A percentile compares a stretch with the other conserved stretches of the same genome.
phyloP scores from a whole-genome alignment of 2,329 filamentous ascomycete species.

The Coniochaeta hoffmannii region DNA sequence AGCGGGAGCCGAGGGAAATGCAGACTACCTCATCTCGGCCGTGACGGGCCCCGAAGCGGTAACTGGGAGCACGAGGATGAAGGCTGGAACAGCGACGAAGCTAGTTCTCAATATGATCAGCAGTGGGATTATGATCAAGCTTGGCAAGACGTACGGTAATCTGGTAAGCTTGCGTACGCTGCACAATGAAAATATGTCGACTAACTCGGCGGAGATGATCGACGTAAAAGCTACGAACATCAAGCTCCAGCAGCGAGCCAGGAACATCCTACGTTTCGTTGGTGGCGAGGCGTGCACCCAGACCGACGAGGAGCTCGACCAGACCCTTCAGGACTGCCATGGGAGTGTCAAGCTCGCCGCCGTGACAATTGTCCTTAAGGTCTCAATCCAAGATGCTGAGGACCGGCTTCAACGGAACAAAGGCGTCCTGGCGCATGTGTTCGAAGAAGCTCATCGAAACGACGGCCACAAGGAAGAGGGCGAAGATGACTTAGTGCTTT shows the following conservation, averaged over 20 bases:
- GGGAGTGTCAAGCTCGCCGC: conserved; percentile 6
- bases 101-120: conserved; percentile 35
- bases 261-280: conserved; percentile 15
- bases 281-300: conserved; percentile 9
- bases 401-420: conserved; percentile 6
- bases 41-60: conserved; percentile 34
- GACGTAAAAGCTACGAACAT: conserved; percentile 2
- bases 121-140: conserved; percentile 31
- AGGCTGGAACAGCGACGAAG: conserved; percentile 37
- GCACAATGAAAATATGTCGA: conserved; percentile 24
- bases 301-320: conserved; percentile 13
- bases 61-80: conserved; percentile 37
- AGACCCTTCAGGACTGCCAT: conserved; percentile 8
- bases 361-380: background rate
- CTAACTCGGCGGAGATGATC: conserved; percentile 26
- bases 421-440: conserved; percentile 3
- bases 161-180: conserved; percentile 19
- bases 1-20: conserved; percentile 6
- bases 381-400: conserved; percentile 14
- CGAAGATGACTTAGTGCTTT: conserved; percentile 19
- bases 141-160: conserved; percentile 33
- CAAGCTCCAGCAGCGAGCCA: conserved; percentile 7
- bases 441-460: conserved; percentile 7
- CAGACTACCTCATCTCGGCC: conserved; percentile 24
- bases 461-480: background rate